Evolutionary conservation across 176 grass and related monocot genomes (phyloP), one percentile per base, ranked within the genome.

Genomic region (Zoysia pacifica): DNA sequence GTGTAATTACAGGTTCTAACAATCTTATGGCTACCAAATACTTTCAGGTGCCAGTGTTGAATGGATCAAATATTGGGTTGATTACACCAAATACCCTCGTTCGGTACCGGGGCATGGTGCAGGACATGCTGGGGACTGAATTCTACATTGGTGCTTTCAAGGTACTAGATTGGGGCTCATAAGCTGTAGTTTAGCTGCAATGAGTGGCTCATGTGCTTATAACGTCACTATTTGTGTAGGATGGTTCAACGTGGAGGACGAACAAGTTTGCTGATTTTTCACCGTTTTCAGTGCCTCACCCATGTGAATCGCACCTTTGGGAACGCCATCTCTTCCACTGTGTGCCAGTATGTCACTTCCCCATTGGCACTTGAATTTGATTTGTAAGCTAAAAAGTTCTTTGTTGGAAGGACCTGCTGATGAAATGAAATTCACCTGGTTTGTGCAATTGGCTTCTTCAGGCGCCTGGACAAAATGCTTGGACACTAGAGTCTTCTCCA

Each of bases 61-160:
- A 98, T 79, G 88, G 75, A 5, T 91, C 83, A 16, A 93, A 75
- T 65, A 73, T 85, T 47, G 87, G 82, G 67, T 81, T 91, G 76
- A 89, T 98, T 84, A 87, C 83, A 36, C 96, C 92, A n/a, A 98
- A 98, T 69, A 94, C 96, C 11, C 90, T 94, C 1, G 90, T 98
- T 19, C 81, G 96, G 15, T 94, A 89, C 53, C 72, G 86, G 35
- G 96, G 92, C 48, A 98, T 94, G 96, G 88, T 98, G 60, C 96
- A 98, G 86, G 96, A 98, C 72, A 98, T 98, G 90, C 86, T 98
- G 0, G 96, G 96, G 4, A 98, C 89, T 70, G 96, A 98, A 14
- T 89, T 89, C 54, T 98, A 94, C 38, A 78, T 92, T 51, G 96
- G 96, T 3, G 92, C 90, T 78, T 98, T 91, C 67, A 94, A 95